Conservation (phyloP, 2,329 filamentous ascomycete species). For the Sphaerulina populicola region DNA sequence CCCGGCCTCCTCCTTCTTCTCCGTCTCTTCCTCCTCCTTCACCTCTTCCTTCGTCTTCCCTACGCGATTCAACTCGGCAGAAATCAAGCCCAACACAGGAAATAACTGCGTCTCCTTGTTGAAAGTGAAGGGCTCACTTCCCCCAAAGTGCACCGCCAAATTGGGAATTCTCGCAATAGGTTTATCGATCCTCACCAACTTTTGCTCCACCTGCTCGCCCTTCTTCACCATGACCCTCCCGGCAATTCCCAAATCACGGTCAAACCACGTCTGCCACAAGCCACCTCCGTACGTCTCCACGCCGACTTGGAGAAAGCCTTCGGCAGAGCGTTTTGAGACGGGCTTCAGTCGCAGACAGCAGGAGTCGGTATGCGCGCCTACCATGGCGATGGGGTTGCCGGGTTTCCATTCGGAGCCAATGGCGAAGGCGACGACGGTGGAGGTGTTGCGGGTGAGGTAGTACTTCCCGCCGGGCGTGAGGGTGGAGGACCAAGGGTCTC, state of each 20-base stretch:
- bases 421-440: slow-evolving; percentile 85
- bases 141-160: slow-evolving; percentile 86
- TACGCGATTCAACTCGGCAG: slow-evolving; percentile 77
- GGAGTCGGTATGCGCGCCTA: slow-evolving; percentile 94
- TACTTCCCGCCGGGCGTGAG: slow-evolving; percentile 87
- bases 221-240: slow-evolving; percentile 73
- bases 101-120: slow-evolving; percentile 97
- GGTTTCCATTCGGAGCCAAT: slow-evolving; percentile 86
- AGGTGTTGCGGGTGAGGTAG: slow-evolving; percentile 88
- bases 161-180: slow-evolving; percentile 89
- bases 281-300: slow-evolving; percentile 96
- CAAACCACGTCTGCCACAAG: slow-evolving; percentile 97
- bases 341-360: slow-evolving; percentile 89
- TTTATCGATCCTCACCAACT: slow-evolving; percentile 80
- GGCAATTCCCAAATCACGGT: slow-evolving; percentile 84
- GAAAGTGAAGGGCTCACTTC: slow-evolving; percentile 75
- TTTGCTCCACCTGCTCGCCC: slow-evolving; percentile 68
- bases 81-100: slow-evolving; percentile 80
- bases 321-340: slow-evolving; percentile 76
- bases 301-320: slow-evolving; percentile 86
- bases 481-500: slow-evolving; percentile 74
- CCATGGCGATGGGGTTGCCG: slow-evolving; percentile 82
- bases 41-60: slow-evolving; percentile 46
- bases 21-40: slow-evolving; percentile 37
- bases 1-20: slow-evolving; percentile 33